These are phyloP conservation scores for Metarhizium brunneum DNA, from an alignment of 2,329 filamentous ascomycete species.

Conservation along the genomic window DNA sequence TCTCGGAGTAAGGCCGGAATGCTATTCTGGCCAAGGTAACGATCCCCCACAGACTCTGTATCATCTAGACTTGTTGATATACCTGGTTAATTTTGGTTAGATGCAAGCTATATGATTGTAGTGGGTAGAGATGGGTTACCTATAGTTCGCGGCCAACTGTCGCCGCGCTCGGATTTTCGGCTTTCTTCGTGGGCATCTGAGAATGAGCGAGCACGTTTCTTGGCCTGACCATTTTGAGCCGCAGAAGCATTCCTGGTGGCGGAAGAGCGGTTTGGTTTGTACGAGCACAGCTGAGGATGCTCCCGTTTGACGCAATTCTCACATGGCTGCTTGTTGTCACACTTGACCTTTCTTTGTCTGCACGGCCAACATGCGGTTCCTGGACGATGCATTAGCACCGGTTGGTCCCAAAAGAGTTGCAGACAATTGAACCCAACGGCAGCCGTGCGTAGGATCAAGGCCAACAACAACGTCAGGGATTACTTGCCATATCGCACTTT, in stretches of 20 bases:
- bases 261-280: slow-evolving; percentile 49
- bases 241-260: slow-evolving; percentile 24
- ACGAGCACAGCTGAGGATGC: slow-evolving; percentile 55
- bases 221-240: slow-evolving; percentile 14
- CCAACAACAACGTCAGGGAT: not conserved
- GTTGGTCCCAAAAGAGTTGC: not conserved
- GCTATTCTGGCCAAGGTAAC: slow-evolving; percentile 59
- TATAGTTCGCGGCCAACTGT: slow-evolving; percentile 33
- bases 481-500: slow-evolving; percentile 59
- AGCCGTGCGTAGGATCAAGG: not conserved
- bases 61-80: slow-evolving; percentile 37
- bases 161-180: slow-evolving; percentile 26
- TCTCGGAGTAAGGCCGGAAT: slow-evolving; percentile 57
- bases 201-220: slow-evolving; percentile 26
- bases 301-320: slow-evolving; percentile 60
- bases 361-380: slow-evolving; percentile 60
- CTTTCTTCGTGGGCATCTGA: slow-evolving; percentile 22
- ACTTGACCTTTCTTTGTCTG: slow-evolving; percentile 59
- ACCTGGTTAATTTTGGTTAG: slow-evolving; percentile 6
- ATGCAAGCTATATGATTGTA: slow-evolving; percentile 8
- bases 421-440: not conserved
- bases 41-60: slow-evolving; percentile 44
- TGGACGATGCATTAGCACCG: slow-evolving; percentile 16
- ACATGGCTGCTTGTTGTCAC: slow-evolving; percentile 59
- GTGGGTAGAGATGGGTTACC: slow-evolving; percentile 16